These are phyloP conservation scores for Rhizophagus clarus DNA, from an alignment of 192 early-diverging fungal genomes.

Conservation along the genomic window DNA sequence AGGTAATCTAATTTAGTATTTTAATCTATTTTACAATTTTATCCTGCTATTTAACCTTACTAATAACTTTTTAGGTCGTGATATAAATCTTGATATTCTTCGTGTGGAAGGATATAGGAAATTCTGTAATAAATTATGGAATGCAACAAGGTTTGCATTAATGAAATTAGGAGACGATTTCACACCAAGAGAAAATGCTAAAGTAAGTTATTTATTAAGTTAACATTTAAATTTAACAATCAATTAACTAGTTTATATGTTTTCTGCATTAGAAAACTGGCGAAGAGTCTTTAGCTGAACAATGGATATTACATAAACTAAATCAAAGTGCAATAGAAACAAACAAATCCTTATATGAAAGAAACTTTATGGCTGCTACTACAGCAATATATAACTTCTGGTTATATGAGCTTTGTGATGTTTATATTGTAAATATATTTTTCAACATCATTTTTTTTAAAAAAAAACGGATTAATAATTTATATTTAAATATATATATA, in stretches of 20 bases:
- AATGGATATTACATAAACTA: slow-evolving; percentile 91
- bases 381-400: slow-evolving; percentile 90
- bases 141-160: slow-evolving; percentile 93
- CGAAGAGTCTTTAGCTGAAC: slow-evolving; percentile 85
- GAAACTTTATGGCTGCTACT: slow-evolving; percentile 94
- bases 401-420: slow-evolving; percentile 96
- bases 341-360: slow-evolving; percentile 74
- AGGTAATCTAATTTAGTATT: neutral
- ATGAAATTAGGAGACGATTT: slow-evolving; percentile 93
- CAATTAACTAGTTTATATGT: neutral
- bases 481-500: neutral
- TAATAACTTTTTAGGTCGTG: slow-evolving; percentile 54
- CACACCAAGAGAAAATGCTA: slow-evolving; percentile 59
- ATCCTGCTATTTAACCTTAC: neutral
- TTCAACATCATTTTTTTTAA: neutral
- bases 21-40: neutral
- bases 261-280: slow-evolving; percentile 58
- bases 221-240: slow-evolving; percentile 14
- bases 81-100: slow-evolving; percentile 92
- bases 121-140: slow-evolving; percentile 99
- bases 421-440: slow-evolving; percentile 75
- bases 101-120: slow-evolving; percentile 99
- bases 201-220: slow-evolving; percentile 14
- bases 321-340: slow-evolving; percentile 78
- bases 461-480: neutral